Evolutionary conservation across 345 rosid species (phyloP).

Genomic region (Mercurialis annua): DNA sequence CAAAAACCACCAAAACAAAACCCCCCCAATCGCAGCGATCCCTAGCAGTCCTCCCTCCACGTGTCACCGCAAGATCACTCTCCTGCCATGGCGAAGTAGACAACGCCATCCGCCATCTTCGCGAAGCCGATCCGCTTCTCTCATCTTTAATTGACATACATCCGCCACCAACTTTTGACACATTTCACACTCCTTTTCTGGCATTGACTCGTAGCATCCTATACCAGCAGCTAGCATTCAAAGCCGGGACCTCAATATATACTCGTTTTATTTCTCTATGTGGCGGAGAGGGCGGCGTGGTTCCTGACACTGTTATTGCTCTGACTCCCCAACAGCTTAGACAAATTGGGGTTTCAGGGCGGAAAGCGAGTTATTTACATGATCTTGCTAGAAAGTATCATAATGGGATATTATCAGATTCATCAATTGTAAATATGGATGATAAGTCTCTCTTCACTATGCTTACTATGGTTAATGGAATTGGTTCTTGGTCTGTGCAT

Average conservation of each 20-base stretch:
- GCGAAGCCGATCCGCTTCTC: constrained; percentile 67
- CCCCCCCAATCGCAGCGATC: constrained; percentile 38
- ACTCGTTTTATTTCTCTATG: constrained; percentile 81
- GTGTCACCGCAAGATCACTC: constrained; percentile 61
- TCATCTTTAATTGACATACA: constrained; percentile 59
- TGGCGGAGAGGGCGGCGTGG: constrained; percentile 68
- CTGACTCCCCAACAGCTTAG: constrained; percentile 75
- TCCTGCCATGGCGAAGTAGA: constrained; percentile 87
- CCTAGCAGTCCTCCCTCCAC: constrained; percentile 29
- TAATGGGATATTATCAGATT: constrained; percentile 78
- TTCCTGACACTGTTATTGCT: constrained; percentile 67
- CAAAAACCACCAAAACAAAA: constrained; percentile 24
- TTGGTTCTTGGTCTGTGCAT: constrained; percentile 98
- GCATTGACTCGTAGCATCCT: constrained; percentile 88
- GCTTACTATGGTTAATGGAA: constrained; percentile 98
- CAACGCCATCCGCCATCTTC: constrained; percentile 69
- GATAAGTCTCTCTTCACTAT: constrained; percentile 92
- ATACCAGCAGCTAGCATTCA: constrained; percentile 84
- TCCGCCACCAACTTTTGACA: constrained; percentile 71
- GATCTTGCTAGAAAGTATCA: constrained; percentile 91
- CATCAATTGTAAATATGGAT: constrained; percentile 79
- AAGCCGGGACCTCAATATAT: constrained; percentile 88
- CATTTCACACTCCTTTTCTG: constrained; percentile 73
- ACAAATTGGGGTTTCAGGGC: constrained; percentile 87
- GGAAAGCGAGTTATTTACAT: constrained; percentile 90